These are phyloP conservation scores for Podospora appendiculata DNA, from an alignment of 495 filamentous ascomycete genomes.

Conservation along the genomic window DNA sequence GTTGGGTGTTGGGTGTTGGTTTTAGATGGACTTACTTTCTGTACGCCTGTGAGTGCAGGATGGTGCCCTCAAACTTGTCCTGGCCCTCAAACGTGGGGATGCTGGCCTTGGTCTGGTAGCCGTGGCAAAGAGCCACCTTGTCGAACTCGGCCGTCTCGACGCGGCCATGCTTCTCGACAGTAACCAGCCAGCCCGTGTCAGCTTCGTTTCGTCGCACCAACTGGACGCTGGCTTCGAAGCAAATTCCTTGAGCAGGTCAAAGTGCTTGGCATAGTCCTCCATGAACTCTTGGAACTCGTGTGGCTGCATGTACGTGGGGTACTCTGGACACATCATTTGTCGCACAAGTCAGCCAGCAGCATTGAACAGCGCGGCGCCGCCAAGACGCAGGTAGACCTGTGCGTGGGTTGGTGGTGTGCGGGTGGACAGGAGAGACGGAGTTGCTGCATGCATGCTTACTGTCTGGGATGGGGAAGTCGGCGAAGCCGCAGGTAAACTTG, in stretches of 20 bases:
- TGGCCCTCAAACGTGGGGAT: conserved; percentile 17
- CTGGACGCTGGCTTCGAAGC: conserved; percentile 5
- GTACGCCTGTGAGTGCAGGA: conserved; percentile 22
- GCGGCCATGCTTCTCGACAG: conserved; percentile 12
- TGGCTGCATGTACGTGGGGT: conserved; percentile 17
- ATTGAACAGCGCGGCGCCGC: neutral
- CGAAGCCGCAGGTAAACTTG: conserved; percentile 27
- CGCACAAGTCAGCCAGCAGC: neutral
- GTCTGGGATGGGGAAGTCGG: conserved; percentile 30
- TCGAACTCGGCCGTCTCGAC: conserved; percentile 18
- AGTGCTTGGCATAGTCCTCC: conserved; percentile 16
- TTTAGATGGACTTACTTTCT: neutral
- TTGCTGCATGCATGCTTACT: conserved; percentile 16
- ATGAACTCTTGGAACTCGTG: conserved; percentile 23
- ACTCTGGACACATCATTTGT: conserved; percentile 17
- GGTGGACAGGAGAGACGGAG: no score
- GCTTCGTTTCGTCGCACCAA: neutral
- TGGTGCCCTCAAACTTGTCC: conserved; percentile 16
- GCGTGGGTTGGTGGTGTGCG: no score
- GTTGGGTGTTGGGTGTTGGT: neutral
- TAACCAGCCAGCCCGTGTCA: conserved; percentile 13
- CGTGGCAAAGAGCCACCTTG: conserved; percentile 22
- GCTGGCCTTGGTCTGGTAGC: conserved; percentile 23
- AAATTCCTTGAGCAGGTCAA: conserved; percentile 10
- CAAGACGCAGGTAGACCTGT: no score